Evolutionary conservation across 768 basidiomycete genomes (phyloP), one percentile per base, ranked within the genome.

Genomic region (Fistulinella prunicolor): DNA sequence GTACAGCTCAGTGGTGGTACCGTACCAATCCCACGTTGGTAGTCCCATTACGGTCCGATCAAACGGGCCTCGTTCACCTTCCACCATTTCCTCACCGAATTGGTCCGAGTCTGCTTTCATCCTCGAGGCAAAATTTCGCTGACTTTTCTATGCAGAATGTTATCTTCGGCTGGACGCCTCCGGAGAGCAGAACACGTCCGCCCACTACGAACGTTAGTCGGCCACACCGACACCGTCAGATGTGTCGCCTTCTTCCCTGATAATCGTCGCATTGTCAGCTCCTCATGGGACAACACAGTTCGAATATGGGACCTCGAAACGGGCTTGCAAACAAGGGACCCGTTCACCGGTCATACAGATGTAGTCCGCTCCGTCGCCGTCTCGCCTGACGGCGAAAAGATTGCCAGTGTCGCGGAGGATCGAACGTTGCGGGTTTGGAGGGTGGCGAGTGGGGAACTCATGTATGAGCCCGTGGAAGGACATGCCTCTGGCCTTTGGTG

Each of bases 171-270:
- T 7, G 55, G 46, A 0, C 62, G 62, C 2, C 36, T 42, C 0
- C 59, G 62, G 23, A 51, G 61, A 44, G 55, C 61, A 36, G 61
- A 51, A 22, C 57, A 63, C 49, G 60, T 55, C 7, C 60, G 62
- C 10, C 62, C 60, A 6, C 46, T 62, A 1, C 50, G 54, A 9
- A 65, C 62, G 1, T 17, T 64, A 72, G 36, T 75, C 69, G 64
- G 61, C 1, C 63, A 64, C 48, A 56, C 49, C 6, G 59, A 61
- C 48, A 54, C 56, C 16, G 64, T 64, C 41, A 44, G 61, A 23
- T 58, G 46, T 16, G 50, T 66, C 44, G 61, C 61, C 29, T 65
- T 64, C 56, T 64, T 64, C 42, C 61, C 59, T 5, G 64, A 66
- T 19, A 49, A 43, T 51, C 61, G 46, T 17, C 63, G 47, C 41